Percentiles rank a stretch among this genome's conserved stretches.
These are phyloP conservation scores for Colletotrichum sp. DNA, from an alignment of 2,329 filamentous ascomycete species.

Conservation along the genomic window DNA sequence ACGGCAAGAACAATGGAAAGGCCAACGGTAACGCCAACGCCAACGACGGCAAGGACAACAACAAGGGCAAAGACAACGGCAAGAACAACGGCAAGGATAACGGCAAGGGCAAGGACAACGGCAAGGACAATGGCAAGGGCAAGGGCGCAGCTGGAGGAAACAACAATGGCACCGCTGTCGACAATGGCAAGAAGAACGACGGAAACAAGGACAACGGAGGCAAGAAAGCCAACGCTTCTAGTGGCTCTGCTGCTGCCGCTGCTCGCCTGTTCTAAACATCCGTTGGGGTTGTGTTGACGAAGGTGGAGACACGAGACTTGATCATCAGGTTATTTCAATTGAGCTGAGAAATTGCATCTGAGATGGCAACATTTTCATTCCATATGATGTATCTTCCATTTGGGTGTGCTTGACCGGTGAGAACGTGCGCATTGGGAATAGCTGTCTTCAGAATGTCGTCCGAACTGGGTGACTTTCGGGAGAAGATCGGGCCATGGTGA, in stretches of 20 bases:
- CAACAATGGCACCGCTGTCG: background rate
- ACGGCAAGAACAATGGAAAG: background rate
- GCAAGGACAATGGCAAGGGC: background rate
- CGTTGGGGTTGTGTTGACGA: background rate
- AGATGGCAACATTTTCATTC: background rate
- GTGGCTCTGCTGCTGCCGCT: background rate
- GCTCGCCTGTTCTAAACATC: background rate
- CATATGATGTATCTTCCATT: background rate
- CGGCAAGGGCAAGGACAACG: background rate
- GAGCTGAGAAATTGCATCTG: background rate
- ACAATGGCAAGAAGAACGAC: background rate
- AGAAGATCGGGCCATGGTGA: background rate
- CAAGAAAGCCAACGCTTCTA: background rate
- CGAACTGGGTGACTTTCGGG: background rate
- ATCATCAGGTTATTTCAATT: background rate
- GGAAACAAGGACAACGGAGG: background rate
- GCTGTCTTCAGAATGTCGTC: background rate
- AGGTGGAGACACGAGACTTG: background rate
- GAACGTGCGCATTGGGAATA: background rate
- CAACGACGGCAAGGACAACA: background rate
- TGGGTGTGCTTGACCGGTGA: background rate
- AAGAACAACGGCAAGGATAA: background rate
- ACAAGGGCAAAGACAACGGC: background rate
- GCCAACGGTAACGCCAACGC: background rate
- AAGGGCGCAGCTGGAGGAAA: background rate